Evolutionary conservation across 805 yeast species (phyloP), one percentile per base, ranked within the genome.

Genomic region (Cyberlindnera euphorbiae): DNA sequence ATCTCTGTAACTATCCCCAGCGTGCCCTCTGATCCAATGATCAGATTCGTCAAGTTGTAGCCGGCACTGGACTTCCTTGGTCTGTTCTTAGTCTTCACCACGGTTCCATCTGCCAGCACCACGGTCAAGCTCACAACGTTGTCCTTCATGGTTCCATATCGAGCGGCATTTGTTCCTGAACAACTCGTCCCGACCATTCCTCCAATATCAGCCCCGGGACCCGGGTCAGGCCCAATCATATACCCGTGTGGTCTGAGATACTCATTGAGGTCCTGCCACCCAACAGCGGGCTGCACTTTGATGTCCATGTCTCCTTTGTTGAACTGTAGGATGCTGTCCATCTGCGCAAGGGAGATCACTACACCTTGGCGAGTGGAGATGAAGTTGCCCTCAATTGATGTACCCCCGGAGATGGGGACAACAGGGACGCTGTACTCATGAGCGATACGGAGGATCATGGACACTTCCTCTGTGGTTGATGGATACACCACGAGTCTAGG

Each of bases 91-190:
- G 93, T 83, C 60, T 80, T 82, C 34, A 83, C 62, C 17, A 83
- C 59, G 1, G 86, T 75, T 1, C 93, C 93, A 59, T 82, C 93
- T 12, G 90, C 83, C 27, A 82, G 60, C 3, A 83, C 90, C 15
- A 82, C 83, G 0, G 85, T 83, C 42, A 82, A 53, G 46, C 71
- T 71, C 18, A 82, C 59, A 1, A 80, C 75, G 51, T 80, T 77
- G 56, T 82, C 86, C 52, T 78, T 75, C 76, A 82, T 80, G n/a
- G 89, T 83, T 14, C 93, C 93, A 48, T 80, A 83, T 29, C 82
- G 58, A 17, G 75, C 73, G 9, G 89, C 88, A 46, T 82, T 79
- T 7, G 89, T 79, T 4, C 93, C 93, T 1, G 88, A 80, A 39
- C 89, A 82, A 24, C 81, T 77, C 27, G 84, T 80, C n/a, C 80